phyloP scores from a whole-genome alignment of 129 eudicot species.

The Solidago caesia region DNA sequence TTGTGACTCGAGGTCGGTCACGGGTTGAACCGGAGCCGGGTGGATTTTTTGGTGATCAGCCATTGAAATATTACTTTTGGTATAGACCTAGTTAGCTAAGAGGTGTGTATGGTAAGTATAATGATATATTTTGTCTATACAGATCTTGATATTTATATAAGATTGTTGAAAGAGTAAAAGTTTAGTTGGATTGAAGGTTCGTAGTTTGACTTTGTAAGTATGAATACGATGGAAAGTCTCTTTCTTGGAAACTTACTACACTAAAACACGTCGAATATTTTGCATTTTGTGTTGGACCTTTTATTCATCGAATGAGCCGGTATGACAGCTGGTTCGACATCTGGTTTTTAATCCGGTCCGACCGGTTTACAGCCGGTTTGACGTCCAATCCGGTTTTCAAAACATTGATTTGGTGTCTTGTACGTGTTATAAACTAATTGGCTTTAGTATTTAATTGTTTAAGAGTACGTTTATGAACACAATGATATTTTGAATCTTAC shows the following conservation, averaged over 20 bases:
- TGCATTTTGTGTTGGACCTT: too few species aligned
- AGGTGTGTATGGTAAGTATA: neutral
- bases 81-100: neutral
- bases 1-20: constrained; percentile 45
- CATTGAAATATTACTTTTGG: constrained; percentile 11
- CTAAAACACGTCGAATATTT: too few species aligned
- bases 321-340: too few species aligned
- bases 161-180: neutral
- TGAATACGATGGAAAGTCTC: neutral
- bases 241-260: constrained; percentile 11
- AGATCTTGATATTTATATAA: constrained; percentile 10
- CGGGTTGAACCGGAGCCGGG: constrained; percentile 25
- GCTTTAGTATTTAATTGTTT: too few species aligned
- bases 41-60: constrained; percentile 43
- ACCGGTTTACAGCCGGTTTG: too few species aligned
- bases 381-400: too few species aligned
- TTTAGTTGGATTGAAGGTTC: constrained; percentile 15
- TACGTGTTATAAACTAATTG: too few species aligned
- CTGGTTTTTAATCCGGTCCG: too few species aligned
- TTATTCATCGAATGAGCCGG: too few species aligned
- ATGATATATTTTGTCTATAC: neutral
- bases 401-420: too few species aligned
- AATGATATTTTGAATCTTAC: too few species aligned
- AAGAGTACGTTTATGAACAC: too few species aligned
- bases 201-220: constrained; percentile 9